A percentile compares a stretch with the other conserved stretches of the same genome.
Evolutionary conservation across 1,284 basidiomycete species (phyloP).

Genomic region (Cutaneotrichosporon cavernicola): DNA sequence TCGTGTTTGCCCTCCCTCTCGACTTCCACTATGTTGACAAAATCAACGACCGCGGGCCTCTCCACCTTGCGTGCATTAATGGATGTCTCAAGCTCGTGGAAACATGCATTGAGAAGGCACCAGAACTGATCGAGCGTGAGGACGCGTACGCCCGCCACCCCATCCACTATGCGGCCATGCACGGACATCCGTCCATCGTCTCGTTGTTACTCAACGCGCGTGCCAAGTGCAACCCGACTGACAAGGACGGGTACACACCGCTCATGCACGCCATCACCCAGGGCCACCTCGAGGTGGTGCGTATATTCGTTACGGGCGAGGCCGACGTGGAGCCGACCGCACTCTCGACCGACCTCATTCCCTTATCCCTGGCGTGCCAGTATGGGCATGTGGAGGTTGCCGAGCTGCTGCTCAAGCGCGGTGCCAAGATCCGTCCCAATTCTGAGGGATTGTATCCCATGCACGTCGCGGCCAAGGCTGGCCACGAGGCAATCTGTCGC

Average conservation of each 20-base stretch:
- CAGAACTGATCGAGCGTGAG: constrained; percentile 36
- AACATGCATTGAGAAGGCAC: constrained; percentile 69
- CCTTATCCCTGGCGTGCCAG: constrained; percentile 86
- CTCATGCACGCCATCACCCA: constrained; percentile 88
- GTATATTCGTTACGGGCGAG: constrained; percentile 69
- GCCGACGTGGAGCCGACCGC: constrained; percentile 59
- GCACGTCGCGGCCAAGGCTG: constrained; percentile 96
- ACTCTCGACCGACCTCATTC: constrained; percentile 70
- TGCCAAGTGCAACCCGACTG: constrained; percentile 68
- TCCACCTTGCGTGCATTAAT: constrained; percentile 90
- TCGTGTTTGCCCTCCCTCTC: constrained; percentile 75
- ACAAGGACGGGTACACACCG: constrained; percentile 92
- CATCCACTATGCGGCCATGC: constrained; percentile 94
- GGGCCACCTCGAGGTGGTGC: constrained; percentile 78
- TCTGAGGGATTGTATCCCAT: constrained; percentile 94
- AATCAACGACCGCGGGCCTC: constrained; percentile 90
- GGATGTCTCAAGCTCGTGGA: constrained; percentile 77
- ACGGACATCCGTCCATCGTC: constrained; percentile 78
- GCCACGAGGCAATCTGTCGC: constrained; percentile 78
- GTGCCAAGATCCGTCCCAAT: constrained; percentile 78
- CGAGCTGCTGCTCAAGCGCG: constrained; percentile 69
- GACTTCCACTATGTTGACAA: constrained; percentile 93
- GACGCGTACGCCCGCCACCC: constrained; percentile 84
- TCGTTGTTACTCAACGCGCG: constrained; percentile 69
- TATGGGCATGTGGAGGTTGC: constrained; percentile 85